Base-by-base conservation (phyloP, 495 filamentous ascomycete genomes). In the Aspergillus bertholletiae region DNA sequence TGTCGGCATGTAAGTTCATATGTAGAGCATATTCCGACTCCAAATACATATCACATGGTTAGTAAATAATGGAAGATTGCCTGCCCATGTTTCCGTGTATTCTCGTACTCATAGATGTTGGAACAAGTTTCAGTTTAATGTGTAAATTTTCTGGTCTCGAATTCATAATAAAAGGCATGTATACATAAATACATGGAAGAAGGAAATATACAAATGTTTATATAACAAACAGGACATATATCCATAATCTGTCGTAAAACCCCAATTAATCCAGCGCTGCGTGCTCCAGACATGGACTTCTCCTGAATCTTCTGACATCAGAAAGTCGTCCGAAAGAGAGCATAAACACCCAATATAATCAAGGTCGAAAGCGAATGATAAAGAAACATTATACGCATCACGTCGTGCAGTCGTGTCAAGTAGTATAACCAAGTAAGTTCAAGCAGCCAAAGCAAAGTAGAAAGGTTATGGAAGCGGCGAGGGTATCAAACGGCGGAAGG, bases 301-400 rank as follows among this genome's bases (percentile, higher is more conserved):
- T 23, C 27, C 11, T 24, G 15, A 20, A 34, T 35, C 21, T 6
- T 18, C 5, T 7, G 12, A 41, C 27, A 34, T 37, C 30, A 5
- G 7, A 23, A 12, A 45, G 30, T 21, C 49, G 39, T 7, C 20
- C 5, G 39, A 48, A 30, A 12, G 5, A 28, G 32, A 28, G 24
- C 22, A 46, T 28, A 30, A 54, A 54, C 26, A 49, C 20, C 32
- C 12, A 37, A 37, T 50, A 45, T 20, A 35, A 27, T 28, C 49
- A 53, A 46, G 52, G 23, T 21, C 23, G 56, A 43, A 55, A 47
- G 56, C 23, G 3, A 52, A 41, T 28, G 53, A 51, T 52, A 51
- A 51, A 53, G 41, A 58, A 55, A 49, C 59, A 61, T 65, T 67
- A 66, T 66, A 58, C 66, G 61, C 69, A 61, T 74, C 66, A 68